Evolutionary conservation across 2,329 filamentous ascomycete species (phyloP).

Genomic region (Pseudocercospora eumusae): DNA sequence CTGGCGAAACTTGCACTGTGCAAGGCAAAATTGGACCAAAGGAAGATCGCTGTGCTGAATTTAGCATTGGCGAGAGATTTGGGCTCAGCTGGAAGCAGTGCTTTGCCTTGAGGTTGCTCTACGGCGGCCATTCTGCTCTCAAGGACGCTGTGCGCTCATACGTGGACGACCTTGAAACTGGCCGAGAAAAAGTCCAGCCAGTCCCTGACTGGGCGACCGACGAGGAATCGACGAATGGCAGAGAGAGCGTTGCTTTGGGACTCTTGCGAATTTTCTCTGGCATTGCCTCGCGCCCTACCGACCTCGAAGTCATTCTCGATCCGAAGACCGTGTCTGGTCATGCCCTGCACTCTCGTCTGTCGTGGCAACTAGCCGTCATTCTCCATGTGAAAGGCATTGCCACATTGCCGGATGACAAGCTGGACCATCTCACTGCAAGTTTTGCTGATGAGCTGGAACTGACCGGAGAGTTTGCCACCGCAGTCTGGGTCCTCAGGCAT

Average conservation of each 20-base stretch:
- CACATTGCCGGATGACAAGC: slow-evolving; percentile 45
- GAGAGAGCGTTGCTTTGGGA: slow-evolving; percentile 83
- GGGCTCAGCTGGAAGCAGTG: slow-evolving; percentile 89
- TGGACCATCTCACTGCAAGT: slow-evolving; percentile 65
- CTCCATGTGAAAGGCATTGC: slow-evolving; percentile 40
- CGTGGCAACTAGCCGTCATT: slow-evolving; percentile 78
- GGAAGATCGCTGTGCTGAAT: slow-evolving; percentile 78
- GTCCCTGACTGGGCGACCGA: slow-evolving; percentile 59
- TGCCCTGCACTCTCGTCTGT: slow-evolving; percentile 71
- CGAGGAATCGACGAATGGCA: slow-evolving; percentile 46
- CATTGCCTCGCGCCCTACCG: slow-evolving; percentile 36
- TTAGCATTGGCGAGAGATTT: slow-evolving; percentile 81
- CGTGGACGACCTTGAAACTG: slow-evolving; percentile 69
- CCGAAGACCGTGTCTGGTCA: slow-evolving; percentile 76
- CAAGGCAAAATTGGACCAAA: slow-evolving; percentile 73
- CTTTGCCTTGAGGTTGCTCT: slow-evolving; percentile 90
- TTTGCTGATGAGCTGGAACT: slow-evolving; percentile 39
- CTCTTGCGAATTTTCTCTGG: slow-evolving; percentile 65
- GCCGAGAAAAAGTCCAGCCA: slow-evolving; percentile 68
- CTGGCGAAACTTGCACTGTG: slow-evolving; percentile 82
- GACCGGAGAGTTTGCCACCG: slow-evolving; percentile 32
- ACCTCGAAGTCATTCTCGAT: slow-evolving; percentile 69
- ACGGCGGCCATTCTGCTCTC: slow-evolving; percentile 69
- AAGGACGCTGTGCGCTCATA: slow-evolving; percentile 73
- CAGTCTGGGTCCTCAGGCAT: slow-evolving; percentile 39